Evolutionary conservation across 208 protist species (phyloP).

Genomic region (Leishmania mexicana): DNA sequence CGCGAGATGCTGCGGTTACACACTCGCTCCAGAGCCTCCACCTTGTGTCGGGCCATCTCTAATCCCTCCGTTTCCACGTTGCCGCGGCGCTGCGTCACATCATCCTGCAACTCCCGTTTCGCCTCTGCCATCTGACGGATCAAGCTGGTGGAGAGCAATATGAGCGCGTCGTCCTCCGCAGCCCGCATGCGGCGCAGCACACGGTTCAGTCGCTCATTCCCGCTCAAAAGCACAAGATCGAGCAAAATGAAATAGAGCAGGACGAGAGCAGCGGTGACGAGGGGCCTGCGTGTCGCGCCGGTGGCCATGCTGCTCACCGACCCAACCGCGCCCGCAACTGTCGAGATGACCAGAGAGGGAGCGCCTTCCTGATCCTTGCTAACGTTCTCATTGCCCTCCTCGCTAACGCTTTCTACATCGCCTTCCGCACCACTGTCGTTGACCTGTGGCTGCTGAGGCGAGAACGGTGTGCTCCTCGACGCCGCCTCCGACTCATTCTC

Average conservation of each 20-base stretch:
- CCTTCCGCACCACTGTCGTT: not conserved
- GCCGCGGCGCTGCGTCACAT: not conserved
- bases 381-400: not conserved
- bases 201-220: conserved; percentile 32
- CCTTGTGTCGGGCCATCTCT: conserved; percentile 26
- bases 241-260: conserved; percentile 70
- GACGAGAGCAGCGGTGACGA: conserved; percentile 33
- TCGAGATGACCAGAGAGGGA: conserved; percentile 10
- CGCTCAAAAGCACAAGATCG: conserved; percentile 49
- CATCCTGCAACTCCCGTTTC: conserved; percentile 17
- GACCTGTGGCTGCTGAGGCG: not conserved
- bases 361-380: conserved; percentile 3
- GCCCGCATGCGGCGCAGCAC: conserved; percentile 35
- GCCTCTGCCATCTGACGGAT: conserved; percentile 13
- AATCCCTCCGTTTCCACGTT: conserved; percentile 7
- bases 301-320: conserved; percentile 7
- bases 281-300: conserved; percentile 24
- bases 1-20: conserved; percentile 41
- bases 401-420: not conserved
- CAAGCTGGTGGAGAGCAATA: conserved; percentile 53
- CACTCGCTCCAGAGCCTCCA: conserved; percentile 31
- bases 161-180: conserved; percentile 47
- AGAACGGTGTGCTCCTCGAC: not conserved
- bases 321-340: not conserved
- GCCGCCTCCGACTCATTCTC: conserved; percentile 28